These are phyloP conservation scores for Aegilops sharonensis DNA, from an alignment of 176 grass and related monocot genomes.

Conservation along the genomic window DNA sequence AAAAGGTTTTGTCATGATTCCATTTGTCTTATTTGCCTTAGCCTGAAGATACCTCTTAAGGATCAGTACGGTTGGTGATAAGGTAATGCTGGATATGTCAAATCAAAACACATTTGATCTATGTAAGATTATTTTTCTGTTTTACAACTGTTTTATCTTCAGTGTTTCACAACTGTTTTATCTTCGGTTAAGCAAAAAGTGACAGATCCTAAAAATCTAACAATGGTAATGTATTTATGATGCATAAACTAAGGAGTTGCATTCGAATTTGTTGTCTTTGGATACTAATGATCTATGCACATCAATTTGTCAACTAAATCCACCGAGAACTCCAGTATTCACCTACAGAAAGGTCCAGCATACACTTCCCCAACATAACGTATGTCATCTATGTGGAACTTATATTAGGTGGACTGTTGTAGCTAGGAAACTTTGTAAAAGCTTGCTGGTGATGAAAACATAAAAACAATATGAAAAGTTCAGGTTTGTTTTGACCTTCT, in stretches of 20 bases:
- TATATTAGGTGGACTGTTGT: background rate
- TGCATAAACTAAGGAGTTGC: background rate
- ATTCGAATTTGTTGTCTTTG: background rate
- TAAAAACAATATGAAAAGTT: background rate
- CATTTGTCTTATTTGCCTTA: background rate
- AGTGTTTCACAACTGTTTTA: background rate
- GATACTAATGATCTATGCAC: constrained; percentile 16
- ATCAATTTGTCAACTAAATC: background rate
- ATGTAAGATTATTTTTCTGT: background rate
- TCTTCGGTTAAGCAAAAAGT: background rate
- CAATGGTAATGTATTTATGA: background rate
- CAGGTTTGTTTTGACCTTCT: background rate
- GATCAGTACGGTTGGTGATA: background rate
- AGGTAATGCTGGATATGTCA: background rate
- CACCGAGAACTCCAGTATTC: background rate
- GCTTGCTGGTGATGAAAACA: constrained; percentile 3
- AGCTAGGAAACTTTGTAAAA: constrained; percentile 5
- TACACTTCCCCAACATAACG: background rate
- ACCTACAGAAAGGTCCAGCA: constrained; percentile 14
- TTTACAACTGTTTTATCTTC: background rate
- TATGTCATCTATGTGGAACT: background rate
- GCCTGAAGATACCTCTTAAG: background rate
- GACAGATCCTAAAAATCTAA: background rate
- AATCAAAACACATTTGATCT: background rate
- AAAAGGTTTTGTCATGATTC: background rate